Base-by-base conservation (phyloP, 345 rosid genomes). In the Citropsis articulata region DNA sequence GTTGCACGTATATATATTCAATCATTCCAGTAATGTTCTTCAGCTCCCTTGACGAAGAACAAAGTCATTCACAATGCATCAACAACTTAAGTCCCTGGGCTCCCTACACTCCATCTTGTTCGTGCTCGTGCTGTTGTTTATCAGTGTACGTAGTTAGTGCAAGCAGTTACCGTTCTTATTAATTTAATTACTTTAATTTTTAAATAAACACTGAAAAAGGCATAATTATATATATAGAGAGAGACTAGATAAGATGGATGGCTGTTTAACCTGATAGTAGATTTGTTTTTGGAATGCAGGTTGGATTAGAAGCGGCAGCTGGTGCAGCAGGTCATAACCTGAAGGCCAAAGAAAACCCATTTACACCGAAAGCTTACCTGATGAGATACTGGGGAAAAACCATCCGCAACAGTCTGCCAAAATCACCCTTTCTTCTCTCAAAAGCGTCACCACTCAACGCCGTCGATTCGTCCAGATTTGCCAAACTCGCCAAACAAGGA, bases 361-460 rank as follows among this genome's bases (percentile, higher is more conserved):
- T 95, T 57, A 88, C 97, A 2, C 95, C 98, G 0, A 92, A 87
- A 69, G 95, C 95, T 0, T 88, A 85, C 9, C 79, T 95, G 28
- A 80, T 88, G 72, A 94, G 98, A 69, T 91, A 93, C 88, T 95
- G 98, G 98, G 90, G 90, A 84, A 91, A 90, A 67, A 87, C 85
- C 86, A 83, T 95, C 89, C 84, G 56, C 27, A 81, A 59, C 79
- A 66, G 80, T 38, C 78, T 79, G 33, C 81, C 91, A 21, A 84
- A 85, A 66, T 87, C 95, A 36, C 62, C 73, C 42, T 91, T 95
- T 78, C 82, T 95, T 36, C 84, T 93, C 65, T 90, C 99, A 30
- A 93, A 92, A 72, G 97, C 90, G 0, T 95, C 99, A 0, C 99
- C 98, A 14, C 60, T 93, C 5, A 89, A 64, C 59, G 90, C 92